Conservation (phyloP, 352 stramenopile species). For the Globisporangium uncinulatum region DNA sequence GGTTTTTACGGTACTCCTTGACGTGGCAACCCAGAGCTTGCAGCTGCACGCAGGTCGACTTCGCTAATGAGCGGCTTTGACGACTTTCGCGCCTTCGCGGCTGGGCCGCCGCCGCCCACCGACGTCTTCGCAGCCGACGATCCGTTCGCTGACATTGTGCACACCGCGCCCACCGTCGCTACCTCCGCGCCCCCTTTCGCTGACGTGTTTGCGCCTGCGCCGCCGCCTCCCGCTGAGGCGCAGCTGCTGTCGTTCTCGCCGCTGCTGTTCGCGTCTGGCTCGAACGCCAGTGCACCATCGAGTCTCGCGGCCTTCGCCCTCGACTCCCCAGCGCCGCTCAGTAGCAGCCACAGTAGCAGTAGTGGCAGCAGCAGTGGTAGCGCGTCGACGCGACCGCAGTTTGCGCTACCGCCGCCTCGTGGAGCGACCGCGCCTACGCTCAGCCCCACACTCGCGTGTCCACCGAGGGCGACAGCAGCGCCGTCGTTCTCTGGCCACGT, state of each 20-base stretch:
- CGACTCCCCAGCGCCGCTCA: neutral
- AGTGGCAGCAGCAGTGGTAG: neutral
- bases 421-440: slow-evolving; percentile 13
- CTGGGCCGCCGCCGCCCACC: slow-evolving; percentile 21
- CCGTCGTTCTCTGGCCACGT: slow-evolving; percentile 15
- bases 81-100: slow-evolving; percentile 37
- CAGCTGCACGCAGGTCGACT: no score
- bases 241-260: slow-evolving; percentile 21
- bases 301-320: slow-evolving; percentile 6
- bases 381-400: slow-evolving; percentile 11
- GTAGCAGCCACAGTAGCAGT: neutral
- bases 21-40: no score
- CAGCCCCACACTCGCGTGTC: neutral
- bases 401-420: slow-evolving; percentile 11
- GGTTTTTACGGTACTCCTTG: no score
- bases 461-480: slow-evolving; percentile 5
- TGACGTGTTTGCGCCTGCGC: slow-evolving; percentile 5
- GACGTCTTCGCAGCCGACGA: slow-evolving; percentile 20
- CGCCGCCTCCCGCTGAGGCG: neutral
- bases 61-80: slow-evolving; percentile 12
- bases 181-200: slow-evolving; percentile 14
- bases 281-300: slow-evolving; percentile 1
- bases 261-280: neutral
- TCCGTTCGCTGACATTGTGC: slow-evolving; percentile 17
- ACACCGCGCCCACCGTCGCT: slow-evolving; percentile 1